A percentile compares a stretch with the other conserved stretches of the same genome.
Evolutionary conservation across 352 stramenopile species (phyloP).

Genomic region (Globisporangium sylvaticum): DNA sequence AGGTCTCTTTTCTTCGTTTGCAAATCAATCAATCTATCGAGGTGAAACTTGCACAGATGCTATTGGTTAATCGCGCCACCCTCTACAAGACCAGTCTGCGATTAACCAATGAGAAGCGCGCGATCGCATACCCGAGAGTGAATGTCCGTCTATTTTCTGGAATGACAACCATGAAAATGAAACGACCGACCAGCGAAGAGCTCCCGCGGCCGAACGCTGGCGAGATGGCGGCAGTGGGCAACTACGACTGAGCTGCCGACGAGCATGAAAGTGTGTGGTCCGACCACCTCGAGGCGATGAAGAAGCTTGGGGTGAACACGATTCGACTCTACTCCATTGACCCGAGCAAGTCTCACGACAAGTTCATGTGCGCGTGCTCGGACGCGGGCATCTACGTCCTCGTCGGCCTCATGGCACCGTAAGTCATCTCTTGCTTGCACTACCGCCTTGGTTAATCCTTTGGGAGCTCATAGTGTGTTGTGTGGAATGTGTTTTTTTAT

Average conservation of each 20-base stretch:
- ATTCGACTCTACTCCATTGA: constrained; percentile 67
- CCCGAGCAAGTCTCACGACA: constrained; percentile 56
- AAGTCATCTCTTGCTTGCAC: constrained; percentile 1
- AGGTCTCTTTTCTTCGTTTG: too few species aligned
- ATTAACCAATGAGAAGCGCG: constrained; percentile 2
- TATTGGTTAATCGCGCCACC: background rate
- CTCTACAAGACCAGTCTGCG: background rate
- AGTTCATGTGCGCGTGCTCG: constrained; percentile 73
- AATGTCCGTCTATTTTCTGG: background rate
- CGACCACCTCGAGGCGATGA: constrained; percentile 44
- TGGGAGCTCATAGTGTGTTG: background rate
- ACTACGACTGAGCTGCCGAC: constrained; percentile 64
- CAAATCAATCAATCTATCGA: too few species aligned
- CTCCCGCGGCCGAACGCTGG: constrained; percentile 65
- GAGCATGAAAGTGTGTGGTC: constrained; percentile 55
- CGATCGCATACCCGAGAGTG: background rate
- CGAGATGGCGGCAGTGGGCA: constrained; percentile 40
- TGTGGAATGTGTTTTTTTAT: background rate
- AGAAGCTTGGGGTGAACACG: constrained; percentile 58
- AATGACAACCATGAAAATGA: constrained; percentile 1
- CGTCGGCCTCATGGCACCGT: constrained; percentile 56
- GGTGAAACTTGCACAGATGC: background rate
- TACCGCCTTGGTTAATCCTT: background rate
- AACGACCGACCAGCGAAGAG: constrained; percentile 38
- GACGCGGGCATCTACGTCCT: constrained; percentile 74